Conservation (phyloP, 148 eudicot species). For the Simmondsia chinensis region DNA sequence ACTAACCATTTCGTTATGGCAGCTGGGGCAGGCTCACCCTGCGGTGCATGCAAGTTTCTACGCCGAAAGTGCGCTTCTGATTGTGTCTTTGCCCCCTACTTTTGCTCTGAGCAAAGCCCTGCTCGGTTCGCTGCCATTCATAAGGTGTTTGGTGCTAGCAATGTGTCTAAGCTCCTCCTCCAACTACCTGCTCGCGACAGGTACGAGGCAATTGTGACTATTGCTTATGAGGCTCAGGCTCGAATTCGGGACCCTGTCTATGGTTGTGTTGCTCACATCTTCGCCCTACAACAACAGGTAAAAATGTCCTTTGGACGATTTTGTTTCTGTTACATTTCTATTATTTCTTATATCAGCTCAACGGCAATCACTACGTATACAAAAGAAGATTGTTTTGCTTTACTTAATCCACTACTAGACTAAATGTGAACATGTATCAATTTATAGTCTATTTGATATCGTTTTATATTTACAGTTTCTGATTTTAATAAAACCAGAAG, state of each 20-base stretch:
- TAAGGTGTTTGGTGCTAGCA: constrained; percentile 61
- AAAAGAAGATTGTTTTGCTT: too few relatives aligned
- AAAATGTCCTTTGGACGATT: too few relatives aligned
- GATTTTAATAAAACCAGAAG: too few relatives aligned
- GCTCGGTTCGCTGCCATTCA: constrained; percentile 49
- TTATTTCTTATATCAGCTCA: too few relatives aligned
- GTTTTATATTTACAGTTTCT: too few relatives aligned
- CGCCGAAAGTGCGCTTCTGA: constrained; percentile 47
- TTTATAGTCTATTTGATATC: too few relatives aligned
- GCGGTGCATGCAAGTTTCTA: constrained; percentile 61
- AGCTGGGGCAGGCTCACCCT: too few relatives aligned
- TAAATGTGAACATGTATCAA: too few relatives aligned
- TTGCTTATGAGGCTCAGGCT: constrained; percentile 55
- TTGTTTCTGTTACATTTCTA: too few relatives aligned
- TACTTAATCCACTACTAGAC: too few relatives aligned
- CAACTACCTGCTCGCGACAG: constrained; percentile 34
- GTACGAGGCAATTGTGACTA: constrained; percentile 38
- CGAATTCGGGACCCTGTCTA: constrained; percentile 48
- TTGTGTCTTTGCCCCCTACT: constrained; percentile 55
- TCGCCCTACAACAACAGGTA: constrained; percentile 24
- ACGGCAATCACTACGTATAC: too few relatives aligned
- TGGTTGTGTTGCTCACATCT: constrained; percentile 49
- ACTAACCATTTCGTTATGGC: too few relatives aligned
- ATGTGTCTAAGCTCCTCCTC: constrained; percentile 36
- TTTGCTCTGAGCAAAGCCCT: constrained; percentile 45